Conservation (phyloP, 768 basidiomycete species). For the Psilocybe tampanensis region DNA sequence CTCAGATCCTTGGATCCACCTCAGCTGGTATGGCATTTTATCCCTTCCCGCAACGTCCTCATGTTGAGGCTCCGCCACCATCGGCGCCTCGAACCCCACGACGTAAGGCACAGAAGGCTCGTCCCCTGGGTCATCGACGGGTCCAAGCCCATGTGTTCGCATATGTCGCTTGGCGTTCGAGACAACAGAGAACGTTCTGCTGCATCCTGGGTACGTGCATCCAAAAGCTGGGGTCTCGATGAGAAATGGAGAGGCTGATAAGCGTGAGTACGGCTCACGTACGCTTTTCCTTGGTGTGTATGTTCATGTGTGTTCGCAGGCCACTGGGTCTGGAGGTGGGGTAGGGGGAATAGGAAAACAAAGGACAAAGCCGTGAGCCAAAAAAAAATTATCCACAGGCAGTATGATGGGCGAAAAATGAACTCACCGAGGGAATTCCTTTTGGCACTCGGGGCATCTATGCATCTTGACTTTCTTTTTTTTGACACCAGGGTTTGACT, state of each 20-base stretch:
- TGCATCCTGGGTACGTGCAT: conserved; percentile 55
- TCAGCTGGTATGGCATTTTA: conserved; percentile 7
- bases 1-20: conserved; percentile 8
- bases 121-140: conserved; percentile 17
- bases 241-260: neutral
- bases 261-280: conserved; percentile 1
- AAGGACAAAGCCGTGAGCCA: too few species aligned
- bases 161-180: conserved; percentile 69
- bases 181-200: conserved; percentile 61
- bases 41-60: neutral
- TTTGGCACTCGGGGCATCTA: conserved; percentile 33
- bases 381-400: too few species aligned
- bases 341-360: neutral
- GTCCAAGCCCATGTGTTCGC: conserved; percentile 58
- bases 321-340: conserved; percentile 30
- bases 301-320: conserved; percentile 37
- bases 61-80: conserved; percentile 17
- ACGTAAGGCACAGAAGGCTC: conserved; percentile 22
- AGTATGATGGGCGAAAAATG: neutral
- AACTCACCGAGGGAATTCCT: conserved; percentile 35
- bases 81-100: conserved; percentile 31
- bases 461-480: conserved; percentile 38
- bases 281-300: conserved; percentile 37
- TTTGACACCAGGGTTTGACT: conserved; percentile 12
- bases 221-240: conserved; percentile 22